Conservation (phyloP, 768 basidiomycete genomes). For the Nidularia pulvinata region DNA sequence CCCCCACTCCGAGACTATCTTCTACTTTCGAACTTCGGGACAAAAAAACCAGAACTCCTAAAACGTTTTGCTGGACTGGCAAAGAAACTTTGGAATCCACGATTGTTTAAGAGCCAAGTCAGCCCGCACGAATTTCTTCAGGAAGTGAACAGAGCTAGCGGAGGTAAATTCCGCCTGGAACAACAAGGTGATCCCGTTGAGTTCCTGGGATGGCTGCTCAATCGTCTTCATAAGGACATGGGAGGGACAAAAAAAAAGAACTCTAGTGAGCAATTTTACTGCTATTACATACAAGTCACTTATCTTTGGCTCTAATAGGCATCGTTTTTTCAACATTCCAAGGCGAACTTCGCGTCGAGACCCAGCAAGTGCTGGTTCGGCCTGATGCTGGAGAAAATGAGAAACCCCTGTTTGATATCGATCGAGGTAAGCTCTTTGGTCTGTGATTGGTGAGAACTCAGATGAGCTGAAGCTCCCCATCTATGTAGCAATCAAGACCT, state of each 20-base stretch:
- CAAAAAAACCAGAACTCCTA: conserved; percentile 84
- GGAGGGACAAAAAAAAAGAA: conserved; percentile 93
- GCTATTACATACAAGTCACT: conserved; percentile 8
- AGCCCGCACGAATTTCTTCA: conserved; percentile 99
- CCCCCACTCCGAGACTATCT: conserved; percentile 88
- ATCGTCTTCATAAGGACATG: conserved; percentile 89
- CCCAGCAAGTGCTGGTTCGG: conserved; percentile 89
- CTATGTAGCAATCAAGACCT: conserved; percentile 76
- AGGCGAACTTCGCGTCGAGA: conserved; percentile 91
- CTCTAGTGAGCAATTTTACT: conserved; percentile 64
- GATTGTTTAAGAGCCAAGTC: conserved; percentile 96
- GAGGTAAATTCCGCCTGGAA: conserved; percentile 90
- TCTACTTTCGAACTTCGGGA: conserved; percentile 70
- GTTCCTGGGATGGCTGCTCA: conserved; percentile 94
- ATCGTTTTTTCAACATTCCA: conserved; percentile 94
- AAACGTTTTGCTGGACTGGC: conserved; percentile 86
- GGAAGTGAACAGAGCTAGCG: conserved; percentile 89
- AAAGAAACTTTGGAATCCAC: conserved; percentile 96
- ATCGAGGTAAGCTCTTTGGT: conserved; percentile 64
- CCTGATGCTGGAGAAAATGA: conserved; percentile 72
- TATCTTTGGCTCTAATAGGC: conserved; percentile 42
- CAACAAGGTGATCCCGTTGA: conserved; percentile 96
- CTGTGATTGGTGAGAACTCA: not conserved
- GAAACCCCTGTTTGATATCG: conserved; percentile 92
- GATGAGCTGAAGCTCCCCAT: conserved; percentile 1